Evolutionary conservation across 441 rosid genomes (phyloP).

Genomic region (Dalechampia spathulata): DNA sequence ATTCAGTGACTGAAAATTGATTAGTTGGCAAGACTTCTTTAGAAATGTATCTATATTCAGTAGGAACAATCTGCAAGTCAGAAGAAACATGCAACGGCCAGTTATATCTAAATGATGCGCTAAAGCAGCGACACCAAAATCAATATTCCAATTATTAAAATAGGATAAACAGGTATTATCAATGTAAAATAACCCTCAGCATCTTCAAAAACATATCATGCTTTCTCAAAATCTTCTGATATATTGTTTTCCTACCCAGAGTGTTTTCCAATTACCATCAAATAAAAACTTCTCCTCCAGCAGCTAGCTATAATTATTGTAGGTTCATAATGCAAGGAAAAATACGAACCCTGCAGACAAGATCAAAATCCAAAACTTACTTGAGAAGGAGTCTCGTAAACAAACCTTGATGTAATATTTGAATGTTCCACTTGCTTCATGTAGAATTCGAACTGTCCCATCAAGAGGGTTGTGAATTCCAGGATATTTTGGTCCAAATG

Average conservation of each 20-base stretch:
- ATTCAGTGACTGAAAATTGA: constrained; percentile 92
- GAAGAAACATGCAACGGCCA: constrained; percentile 3
- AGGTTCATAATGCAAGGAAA: neutral
- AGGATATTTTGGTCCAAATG: constrained; percentile 93
- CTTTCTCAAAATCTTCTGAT: too few species aligned
- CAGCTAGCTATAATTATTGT: neutral
- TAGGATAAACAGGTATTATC: too few species aligned
- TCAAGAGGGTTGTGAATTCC: constrained; percentile 90
- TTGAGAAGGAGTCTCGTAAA: neutral
- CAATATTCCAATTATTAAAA: too few species aligned
- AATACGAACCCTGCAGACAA: neutral
- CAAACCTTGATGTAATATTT: constrained; percentile 91
- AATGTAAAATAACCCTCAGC: too few species aligned
- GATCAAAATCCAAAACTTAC: neutral
- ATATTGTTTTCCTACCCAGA: too few species aligned
- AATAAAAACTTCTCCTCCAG: neutral
- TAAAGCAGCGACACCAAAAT: too few species aligned
- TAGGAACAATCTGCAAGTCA: constrained; percentile 77
- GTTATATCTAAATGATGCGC: neutral
- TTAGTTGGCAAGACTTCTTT: constrained; percentile 86
- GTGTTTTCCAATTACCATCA: too few species aligned
- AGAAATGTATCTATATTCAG: constrained; percentile 82
- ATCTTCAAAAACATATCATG: too few species aligned
- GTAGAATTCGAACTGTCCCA: constrained; percentile 60
- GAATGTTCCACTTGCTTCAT: constrained; percentile 75